phyloP scores from a whole-genome alignment of 352 stramenopile species.

The Phytopythium cucurbitacearum region DNA sequence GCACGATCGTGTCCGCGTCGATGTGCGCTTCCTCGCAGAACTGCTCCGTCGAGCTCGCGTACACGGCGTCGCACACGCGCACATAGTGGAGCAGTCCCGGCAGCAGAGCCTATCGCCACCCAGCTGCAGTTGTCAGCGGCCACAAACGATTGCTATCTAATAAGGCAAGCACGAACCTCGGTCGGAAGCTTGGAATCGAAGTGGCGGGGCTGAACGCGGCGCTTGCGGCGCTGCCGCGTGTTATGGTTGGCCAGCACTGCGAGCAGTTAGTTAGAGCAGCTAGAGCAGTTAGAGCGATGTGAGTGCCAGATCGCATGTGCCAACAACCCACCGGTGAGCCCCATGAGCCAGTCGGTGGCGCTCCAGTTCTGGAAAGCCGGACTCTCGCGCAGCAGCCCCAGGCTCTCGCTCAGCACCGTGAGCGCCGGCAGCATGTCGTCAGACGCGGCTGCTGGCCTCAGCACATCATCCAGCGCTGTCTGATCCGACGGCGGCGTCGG shows the following conservation, averaged over 20 bases:
- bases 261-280: background rate
- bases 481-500: background rate
- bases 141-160: background rate
- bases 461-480: constrained; percentile 13
- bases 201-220: constrained; percentile 12
- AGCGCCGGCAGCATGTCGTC: constrained; percentile 68
- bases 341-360: constrained; percentile 76
- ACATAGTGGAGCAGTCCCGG: constrained; percentile 41
- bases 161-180: background rate
- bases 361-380: constrained; percentile 66
- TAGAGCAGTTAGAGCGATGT: background rate
- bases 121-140: no score
- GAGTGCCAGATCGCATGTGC: background rate
- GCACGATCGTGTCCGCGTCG: constrained; percentile 31
- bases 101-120: constrained; percentile 12
- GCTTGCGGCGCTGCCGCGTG: constrained; percentile 27
- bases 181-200: constrained; percentile 16
- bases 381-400: constrained; percentile 53
- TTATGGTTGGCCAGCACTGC: constrained; percentile 66
- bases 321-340: constrained; percentile 34
- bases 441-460: constrained; percentile 33
- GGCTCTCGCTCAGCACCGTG: constrained; percentile 68
- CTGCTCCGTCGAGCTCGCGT: constrained; percentile 40
- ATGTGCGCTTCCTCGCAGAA: constrained; percentile 62
- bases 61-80: constrained; percentile 73